phyloP scores from a whole-genome alignment of 202 grass and related monocot species.

The Setaria viridis region DNA sequence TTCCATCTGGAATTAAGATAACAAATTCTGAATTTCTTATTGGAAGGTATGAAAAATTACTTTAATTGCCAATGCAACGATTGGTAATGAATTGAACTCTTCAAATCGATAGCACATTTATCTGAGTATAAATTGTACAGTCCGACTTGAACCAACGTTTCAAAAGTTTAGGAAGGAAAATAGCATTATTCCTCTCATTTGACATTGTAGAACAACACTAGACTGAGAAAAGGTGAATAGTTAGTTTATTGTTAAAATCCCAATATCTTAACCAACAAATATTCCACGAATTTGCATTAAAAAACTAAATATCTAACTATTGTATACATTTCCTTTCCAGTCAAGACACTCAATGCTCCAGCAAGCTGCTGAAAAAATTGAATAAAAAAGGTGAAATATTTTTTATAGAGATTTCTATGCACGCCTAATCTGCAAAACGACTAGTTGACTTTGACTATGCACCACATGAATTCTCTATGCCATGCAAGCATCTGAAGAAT shows the following conservation, averaged over 20 bases:
- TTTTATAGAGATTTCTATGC: neutral
- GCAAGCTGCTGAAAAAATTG: neutral
- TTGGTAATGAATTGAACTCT: slow-evolving; percentile 8
- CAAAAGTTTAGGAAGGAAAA: neutral
- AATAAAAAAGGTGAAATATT: neutral
- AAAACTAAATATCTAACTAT: neutral
- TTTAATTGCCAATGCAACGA: neutral
- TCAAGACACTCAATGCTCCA: neutral
- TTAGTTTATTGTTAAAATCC: neutral
- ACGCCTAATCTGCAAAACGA: neutral
- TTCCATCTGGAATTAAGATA: slow-evolving; percentile 56
- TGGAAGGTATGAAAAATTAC: neutral
- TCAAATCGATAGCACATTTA: neutral
- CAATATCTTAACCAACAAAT: neutral
- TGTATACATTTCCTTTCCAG: neutral
- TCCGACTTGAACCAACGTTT: neutral
- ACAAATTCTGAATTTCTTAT: slow-evolving; percentile 9
- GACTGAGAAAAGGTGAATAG: neutral
- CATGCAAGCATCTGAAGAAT: neutral
- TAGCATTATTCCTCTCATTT: slow-evolving; percentile 7
- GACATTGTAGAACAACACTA: neutral
- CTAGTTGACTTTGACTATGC: neutral
- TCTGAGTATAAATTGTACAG: slow-evolving; percentile 2
- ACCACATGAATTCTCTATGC: neutral
- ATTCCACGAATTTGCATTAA: neutral